Conservation (phyloP, 441 rosid genomes). For the Sinapis alba region DNA sequence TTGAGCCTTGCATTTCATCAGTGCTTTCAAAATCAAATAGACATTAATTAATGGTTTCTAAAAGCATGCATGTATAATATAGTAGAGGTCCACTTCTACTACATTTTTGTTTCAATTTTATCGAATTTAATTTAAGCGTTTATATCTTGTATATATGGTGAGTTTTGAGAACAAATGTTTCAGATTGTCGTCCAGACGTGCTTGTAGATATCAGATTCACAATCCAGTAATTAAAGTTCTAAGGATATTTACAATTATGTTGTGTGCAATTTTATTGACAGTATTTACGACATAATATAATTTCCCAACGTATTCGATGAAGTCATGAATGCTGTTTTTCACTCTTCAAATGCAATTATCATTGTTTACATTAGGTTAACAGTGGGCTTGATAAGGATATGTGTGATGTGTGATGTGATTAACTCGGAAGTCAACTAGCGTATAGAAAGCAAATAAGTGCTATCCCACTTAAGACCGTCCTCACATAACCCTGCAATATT, state of each 20-base stretch:
- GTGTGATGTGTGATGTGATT: not conserved
- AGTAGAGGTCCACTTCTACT: not conserved
- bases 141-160: not conserved
- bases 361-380: not conserved
- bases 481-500: conserved; percentile 28
- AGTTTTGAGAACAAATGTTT: not conserved
- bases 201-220: not conserved
- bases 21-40: not conserved
- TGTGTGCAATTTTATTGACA: not conserved
- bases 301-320: not conserved
- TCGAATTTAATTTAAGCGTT: not conserved
- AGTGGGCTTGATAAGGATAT: conserved; percentile 5
- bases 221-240: not conserved
- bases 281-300: not conserved
- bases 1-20: not conserved
- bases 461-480: conserved; percentile 66
- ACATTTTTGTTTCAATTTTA: not conserved
- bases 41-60: not conserved
- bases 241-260: not conserved
- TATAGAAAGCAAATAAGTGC: conserved; percentile 18
- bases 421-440: conserved; percentile 56
- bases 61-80: not conserved
- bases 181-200: not conserved
- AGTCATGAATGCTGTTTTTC: conserved; percentile 15
- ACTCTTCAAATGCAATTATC: not conserved